Conservation (phyloP, 306 rosid genomes). For the Purshia tridentata region DNA sequence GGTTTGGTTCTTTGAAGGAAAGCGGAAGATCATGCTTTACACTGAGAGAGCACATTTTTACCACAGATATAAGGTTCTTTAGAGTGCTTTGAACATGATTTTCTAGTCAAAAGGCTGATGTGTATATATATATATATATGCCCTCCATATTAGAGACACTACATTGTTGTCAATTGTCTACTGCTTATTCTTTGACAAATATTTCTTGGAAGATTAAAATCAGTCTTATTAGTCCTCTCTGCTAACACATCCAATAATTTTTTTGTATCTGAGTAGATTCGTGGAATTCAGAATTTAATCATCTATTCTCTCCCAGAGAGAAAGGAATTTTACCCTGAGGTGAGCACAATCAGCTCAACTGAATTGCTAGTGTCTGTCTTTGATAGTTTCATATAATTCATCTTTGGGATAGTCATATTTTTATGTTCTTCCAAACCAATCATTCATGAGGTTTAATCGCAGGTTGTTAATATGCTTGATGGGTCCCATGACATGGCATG, state of each 20-base stretch:
- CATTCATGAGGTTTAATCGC: slow-evolving; percentile 15
- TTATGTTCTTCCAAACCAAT: background rate
- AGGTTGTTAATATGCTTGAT: slow-evolving; percentile 81
- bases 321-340: slow-evolving; percentile 93
- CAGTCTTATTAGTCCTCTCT: background rate
- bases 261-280: slow-evolving; percentile 53
- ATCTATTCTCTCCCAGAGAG: slow-evolving; percentile 89
- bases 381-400: background rate
- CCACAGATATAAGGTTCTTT: slow-evolving; percentile 80
- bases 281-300: slow-evolving; percentile 71
- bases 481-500: slow-evolving; percentile 56
- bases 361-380: background rate
- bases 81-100: slow-evolving; percentile 4
- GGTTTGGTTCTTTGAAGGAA: slow-evolving; percentile 75
- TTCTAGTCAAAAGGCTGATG: background rate
- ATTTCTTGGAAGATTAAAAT: background rate
- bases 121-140: background rate
- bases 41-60: slow-evolving; percentile 92
- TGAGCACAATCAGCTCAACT: slow-evolving; percentile 24
- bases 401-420: background rate
- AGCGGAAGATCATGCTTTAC: slow-evolving; percentile 77
- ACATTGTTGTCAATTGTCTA: background rate
- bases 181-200: background rate
- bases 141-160: background rate
- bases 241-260: slow-evolving; percentile 21